Evolutionary conservation across 805 yeast species (phyloP), one percentile per base, ranked within the genome.

Genomic region (Candida silvicultrix): DNA sequence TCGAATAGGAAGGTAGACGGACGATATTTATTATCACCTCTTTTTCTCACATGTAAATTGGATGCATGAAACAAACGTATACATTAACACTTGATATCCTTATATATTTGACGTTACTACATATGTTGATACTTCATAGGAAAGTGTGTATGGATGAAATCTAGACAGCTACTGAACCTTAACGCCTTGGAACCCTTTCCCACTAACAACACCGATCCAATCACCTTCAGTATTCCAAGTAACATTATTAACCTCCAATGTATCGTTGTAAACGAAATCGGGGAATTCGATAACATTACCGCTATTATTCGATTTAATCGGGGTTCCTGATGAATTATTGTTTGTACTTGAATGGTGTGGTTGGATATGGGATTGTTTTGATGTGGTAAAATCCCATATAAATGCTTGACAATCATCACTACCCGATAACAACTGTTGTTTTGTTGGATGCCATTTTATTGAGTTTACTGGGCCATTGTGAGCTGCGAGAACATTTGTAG

Each of bases 361-460:
- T 20, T 37, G 39, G 5, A 44, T 20, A 39, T 42, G 38, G 40
- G 28, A 25, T 41, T 43, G 18, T 40, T 43, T n/a, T 39, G 14
- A 18, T 40, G 23, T 11, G n/a, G 16, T 37, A 19, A 83, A 64
- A 58, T 85, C 89, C 83, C 89, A 83, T 16, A 80, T 69, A 25
- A 85, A 63, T 1, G 83, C 83, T 60, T 84, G 89, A 60, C 94
- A 78, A 63, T 81, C 85, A 66, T 83, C 83, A 55, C 84, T 74
- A 54, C 96, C 82, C 1, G 82, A 74, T 15, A 81, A 54, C 18
- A 92, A 63, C 25, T 75, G 62, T 49, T 84, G 81, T 29, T 80
- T 74, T 1, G 75, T 62, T 0, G 98, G 97, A 55, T 90, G 92
- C 97, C 97, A 92, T 44, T 73, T 66, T 16, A 90, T 75, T 51